phyloP scores from a whole-genome alignment of 2,329 filamentous ascomycete genomes.

The Orbilia brochopaga region DNA sequence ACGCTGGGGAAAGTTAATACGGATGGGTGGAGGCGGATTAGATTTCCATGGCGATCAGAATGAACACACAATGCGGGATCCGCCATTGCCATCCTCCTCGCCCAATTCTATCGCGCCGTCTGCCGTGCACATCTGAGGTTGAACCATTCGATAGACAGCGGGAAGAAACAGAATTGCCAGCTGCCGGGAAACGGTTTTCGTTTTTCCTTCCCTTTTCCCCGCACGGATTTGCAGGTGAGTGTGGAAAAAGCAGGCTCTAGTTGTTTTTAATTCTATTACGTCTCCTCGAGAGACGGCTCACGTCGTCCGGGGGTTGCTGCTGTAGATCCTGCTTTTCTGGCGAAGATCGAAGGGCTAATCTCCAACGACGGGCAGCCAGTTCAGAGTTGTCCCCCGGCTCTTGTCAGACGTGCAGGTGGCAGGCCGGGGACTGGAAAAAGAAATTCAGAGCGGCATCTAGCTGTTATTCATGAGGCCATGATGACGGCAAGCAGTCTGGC shows the following conservation, averaged over 20 bases:
- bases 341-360: slow-evolving; percentile 43
- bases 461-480: slow-evolving; percentile 41
- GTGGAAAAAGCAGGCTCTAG: slow-evolving; percentile 26
- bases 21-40: slow-evolving; percentile 16
- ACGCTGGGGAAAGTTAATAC: slow-evolving; percentile 17
- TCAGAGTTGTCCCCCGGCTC: slow-evolving; percentile 17
- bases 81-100: slow-evolving; percentile 9
- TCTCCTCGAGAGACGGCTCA: slow-evolving; percentile 45
- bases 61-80: not conserved
- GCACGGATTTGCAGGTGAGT: slow-evolving; percentile 10
- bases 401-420: slow-evolving; percentile 48
- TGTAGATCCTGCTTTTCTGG: slow-evolving; percentile 42
- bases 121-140: slow-evolving; percentile 4
- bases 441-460: slow-evolving; percentile 48
- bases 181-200: slow-evolving; percentile 18
- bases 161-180: slow-evolving; percentile 10
- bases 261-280: slow-evolving; percentile 32
- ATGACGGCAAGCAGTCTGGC: slow-evolving; percentile 35
- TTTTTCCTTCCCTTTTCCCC: slow-evolving; percentile 24
- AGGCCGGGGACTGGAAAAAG: slow-evolving; percentile 29
- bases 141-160: not conserved
- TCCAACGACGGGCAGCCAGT: slow-evolving; percentile 23
- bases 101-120: not conserved
- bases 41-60: slow-evolving; percentile 28
- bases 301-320: slow-evolving; percentile 20